Evolutionary conservation across 768 basidiomycete genomes (phyloP), one percentile per base, ranked within the genome.

Genomic region (Nevesoporus exiguus): DNA sequence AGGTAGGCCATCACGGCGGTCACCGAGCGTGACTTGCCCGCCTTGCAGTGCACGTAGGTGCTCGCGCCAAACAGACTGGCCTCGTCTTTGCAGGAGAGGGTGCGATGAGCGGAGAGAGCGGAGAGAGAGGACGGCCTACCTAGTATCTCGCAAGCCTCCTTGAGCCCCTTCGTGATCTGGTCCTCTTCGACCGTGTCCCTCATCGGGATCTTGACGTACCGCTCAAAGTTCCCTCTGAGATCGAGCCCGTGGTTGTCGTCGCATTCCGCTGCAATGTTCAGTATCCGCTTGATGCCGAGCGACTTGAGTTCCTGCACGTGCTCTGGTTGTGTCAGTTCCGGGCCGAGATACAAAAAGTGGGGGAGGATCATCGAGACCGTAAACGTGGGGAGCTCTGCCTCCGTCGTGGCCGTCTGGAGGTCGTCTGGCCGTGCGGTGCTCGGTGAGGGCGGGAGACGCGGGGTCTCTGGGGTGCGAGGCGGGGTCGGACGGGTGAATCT

Each of bases 1-100:
- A 98, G 87, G 68, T 97, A 98, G 3, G 92, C 95, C 77, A 98
- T 93, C 37, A 97, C 95, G 13, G 94, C 93, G 0, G 95, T 97
- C 27, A 97, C 95, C 1, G 92, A 95, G 14, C 96, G 86, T 3
- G 92, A 94, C 75, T 94, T 97, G 5, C 95, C 96, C 6, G 91
- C 94, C 73, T 90, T 93, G 73, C 95, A 98, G 67, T 98, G 96
- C 14, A 98, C 94, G 63, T 96, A 98, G 2, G 90, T 90, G 7
- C 93, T 86, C 19, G 91, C 82, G 0, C 87, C 90, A 59, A 93
- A 93, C 49, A 98, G 71, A 44, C 89, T 83, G 1, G 95, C 95
- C 62, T 98, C 95, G 66, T 97, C 95, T 97, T 60, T 45, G 36
- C 33, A 47, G 40, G 51, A 30, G 33, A 19, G 19, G 11, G 10